A percentile compares a stretch with the other conserved stretches of the same genome.
Evolutionary conservation across 1,139 yeast genomes (phyloP).

Genomic region (Taphrina confusa): DNA sequence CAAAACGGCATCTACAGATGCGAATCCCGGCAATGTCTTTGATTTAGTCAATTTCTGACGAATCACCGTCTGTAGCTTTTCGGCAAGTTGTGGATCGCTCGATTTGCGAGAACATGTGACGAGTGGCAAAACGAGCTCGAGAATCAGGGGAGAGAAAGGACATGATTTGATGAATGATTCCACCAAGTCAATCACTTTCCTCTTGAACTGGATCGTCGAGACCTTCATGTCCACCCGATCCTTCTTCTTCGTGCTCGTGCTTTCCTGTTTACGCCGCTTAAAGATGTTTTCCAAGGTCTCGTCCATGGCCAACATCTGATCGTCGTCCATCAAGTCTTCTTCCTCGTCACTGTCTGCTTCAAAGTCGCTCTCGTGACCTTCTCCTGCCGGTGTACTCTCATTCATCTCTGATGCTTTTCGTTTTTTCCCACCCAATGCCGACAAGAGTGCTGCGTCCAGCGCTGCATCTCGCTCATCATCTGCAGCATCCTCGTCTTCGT

Average conservation of each 20-base stretch:
- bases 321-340: slow-evolving; percentile 90
- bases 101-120: slow-evolving; percentile 65
- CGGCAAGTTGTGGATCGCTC: slow-evolving; percentile 66
- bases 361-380: slow-evolving; percentile 42
- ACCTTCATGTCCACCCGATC: slow-evolving; percentile 53
- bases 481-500: slow-evolving; percentile 32
- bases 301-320: slow-evolving; percentile 94
- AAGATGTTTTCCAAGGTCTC: slow-evolving; percentile 80
- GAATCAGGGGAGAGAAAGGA: slow-evolving; percentile 50
- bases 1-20: slow-evolving; percentile 23
- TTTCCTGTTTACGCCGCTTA: slow-evolving; percentile 51
- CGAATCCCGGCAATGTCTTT: slow-evolving; percentile 8
- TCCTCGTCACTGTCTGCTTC: slow-evolving; percentile 51
- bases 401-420: slow-evolving; percentile 11
- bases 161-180: slow-evolving; percentile 60
- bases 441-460: slow-evolving; percentile 71
- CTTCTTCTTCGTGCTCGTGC: slow-evolving; percentile 41
- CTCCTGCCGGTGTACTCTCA: slow-evolving; percentile 29
- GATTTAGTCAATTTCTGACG: slow-evolving; percentile 56
- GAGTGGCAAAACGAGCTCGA: slow-evolving; percentile 60
- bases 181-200: slow-evolving; percentile 71
- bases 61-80: slow-evolving; percentile 71
- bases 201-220: slow-evolving; percentile 75
- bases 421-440: slow-evolving; percentile 59
- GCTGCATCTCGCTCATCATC: slow-evolving; percentile 59